phyloP scores from a whole-genome alignment of 2,329 filamentous ascomycete genomes.

The Cyphellophora attinorum region DNA sequence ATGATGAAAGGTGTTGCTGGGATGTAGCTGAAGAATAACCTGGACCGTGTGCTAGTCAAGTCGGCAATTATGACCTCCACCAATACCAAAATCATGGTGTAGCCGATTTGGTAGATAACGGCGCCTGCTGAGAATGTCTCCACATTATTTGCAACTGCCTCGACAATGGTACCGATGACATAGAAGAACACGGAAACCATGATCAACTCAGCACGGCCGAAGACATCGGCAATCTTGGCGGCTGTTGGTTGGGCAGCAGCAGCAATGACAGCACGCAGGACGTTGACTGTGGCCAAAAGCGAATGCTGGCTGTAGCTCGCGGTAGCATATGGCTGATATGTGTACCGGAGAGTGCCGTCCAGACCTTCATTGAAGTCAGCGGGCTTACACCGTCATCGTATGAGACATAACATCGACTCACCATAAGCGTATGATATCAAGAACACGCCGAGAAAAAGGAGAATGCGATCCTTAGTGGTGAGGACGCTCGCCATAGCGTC shows the following conservation, averaged over 20 bases:
- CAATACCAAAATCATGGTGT: constrained; percentile 51
- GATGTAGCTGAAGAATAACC: constrained; percentile 58
- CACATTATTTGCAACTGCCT: constrained; percentile 42
- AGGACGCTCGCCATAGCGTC: constrained; percentile 47
- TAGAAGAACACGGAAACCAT: constrained; percentile 48
- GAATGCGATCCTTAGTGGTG: constrained; percentile 41
- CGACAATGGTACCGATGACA: constrained; percentile 46
- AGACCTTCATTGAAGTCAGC: constrained; percentile 5
- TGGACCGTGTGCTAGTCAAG: constrained; percentile 52
- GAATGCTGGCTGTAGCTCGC: constrained; percentile 44
- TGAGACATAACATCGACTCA: constrained; percentile 41
- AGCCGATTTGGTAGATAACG: constrained; percentile 54
- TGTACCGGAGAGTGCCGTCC: constrained; percentile 12
- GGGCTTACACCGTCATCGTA: constrained; percentile 45
- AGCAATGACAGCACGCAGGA: constrained; percentile 49
- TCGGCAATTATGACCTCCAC: constrained; percentile 58
- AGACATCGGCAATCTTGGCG: constrained; percentile 54
- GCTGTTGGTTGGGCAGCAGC: constrained; percentile 49
- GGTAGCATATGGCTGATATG: constrained; percentile 41
- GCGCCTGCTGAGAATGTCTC: constrained; percentile 47
- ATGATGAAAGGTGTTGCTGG: constrained; percentile 50
- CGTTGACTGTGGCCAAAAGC: constrained; percentile 49
- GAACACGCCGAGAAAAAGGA: constrained; percentile 53
- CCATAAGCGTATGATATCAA: constrained; percentile 56
- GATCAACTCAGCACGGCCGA: constrained; percentile 52